phyloP scores from a whole-genome alignment of 2,329 filamentous ascomycete genomes.

The Arthroderma sp. region DNA sequence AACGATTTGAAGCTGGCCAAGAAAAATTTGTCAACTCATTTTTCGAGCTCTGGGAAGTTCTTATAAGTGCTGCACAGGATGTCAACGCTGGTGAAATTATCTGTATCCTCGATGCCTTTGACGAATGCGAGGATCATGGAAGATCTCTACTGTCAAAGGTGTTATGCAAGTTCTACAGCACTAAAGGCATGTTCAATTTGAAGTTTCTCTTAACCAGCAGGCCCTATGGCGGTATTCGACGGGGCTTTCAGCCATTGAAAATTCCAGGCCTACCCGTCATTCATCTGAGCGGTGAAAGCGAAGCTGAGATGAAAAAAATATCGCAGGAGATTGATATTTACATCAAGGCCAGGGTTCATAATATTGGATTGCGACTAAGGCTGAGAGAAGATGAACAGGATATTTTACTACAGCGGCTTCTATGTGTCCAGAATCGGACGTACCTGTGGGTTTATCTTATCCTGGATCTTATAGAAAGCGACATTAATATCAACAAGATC shows the following conservation, averaged over 20 bases:
- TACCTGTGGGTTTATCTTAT: conserved; percentile 30
- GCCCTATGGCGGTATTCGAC: conserved; percentile 13
- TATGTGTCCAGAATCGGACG: conserved; percentile 20
- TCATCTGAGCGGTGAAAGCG: conserved; percentile 12
- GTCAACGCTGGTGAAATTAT: conserved; percentile 15
- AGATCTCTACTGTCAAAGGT: conserved; percentile 15
- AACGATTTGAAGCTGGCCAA: conserved; percentile 9
- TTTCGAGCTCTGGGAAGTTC: conserved; percentile 22
- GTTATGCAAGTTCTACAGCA: conserved; percentile 13
- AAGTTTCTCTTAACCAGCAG: conserved; percentile 25
- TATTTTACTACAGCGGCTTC: conserved; percentile 11
- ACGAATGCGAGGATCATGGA: conserved; percentile 25
- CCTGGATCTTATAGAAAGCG: conserved; percentile 18
- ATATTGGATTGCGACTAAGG: conserved; percentile 8
- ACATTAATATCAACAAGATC: conserved; percentile 7
- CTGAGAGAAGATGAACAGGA: conserved; percentile 12
- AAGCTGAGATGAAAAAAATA: conserved; percentile 12
- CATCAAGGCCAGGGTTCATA: conserved; percentile 11
- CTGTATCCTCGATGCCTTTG: conserved; percentile 30
- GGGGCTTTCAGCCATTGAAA: conserved; percentile 7
- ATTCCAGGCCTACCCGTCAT: conserved; percentile 8
- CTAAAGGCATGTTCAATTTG: conserved; percentile 11
- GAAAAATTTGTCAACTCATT: conserved; percentile 14
- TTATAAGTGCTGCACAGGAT: conserved; percentile 11
- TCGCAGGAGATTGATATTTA: conserved; percentile 16